Conservation (phyloP, 2,329 filamentous ascomycete genomes). For the Tolypocladium album region DNA sequence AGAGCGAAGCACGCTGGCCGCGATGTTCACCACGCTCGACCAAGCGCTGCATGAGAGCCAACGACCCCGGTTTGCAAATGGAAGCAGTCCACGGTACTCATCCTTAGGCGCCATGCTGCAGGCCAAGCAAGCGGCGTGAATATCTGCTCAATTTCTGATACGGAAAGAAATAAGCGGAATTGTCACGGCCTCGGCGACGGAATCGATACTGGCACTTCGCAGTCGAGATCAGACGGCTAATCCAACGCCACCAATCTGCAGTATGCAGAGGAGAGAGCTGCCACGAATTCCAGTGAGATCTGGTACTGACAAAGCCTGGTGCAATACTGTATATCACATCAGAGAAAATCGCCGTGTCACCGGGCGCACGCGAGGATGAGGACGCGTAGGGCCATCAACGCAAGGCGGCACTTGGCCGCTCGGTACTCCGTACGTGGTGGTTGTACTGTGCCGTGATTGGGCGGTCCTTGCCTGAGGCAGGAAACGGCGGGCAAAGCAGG, state of each 20-base stretch:
- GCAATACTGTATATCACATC: not conserved
- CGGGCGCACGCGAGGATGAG: not conserved
- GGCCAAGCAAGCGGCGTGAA: not conserved
- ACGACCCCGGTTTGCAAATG: not conserved
- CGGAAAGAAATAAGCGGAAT: not conserved
- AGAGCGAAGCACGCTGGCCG: not conserved
- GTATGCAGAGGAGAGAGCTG: not conserved
- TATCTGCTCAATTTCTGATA: not conserved
- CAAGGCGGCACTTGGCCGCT: not conserved
- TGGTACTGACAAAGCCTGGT: not conserved
- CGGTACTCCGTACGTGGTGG: not conserved
- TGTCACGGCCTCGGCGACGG: too few species aligned
- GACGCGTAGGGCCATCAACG: not conserved
- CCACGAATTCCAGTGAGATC: not conserved
- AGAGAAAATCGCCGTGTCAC: not conserved
- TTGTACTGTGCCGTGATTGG: not conserved
- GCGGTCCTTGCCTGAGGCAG: slow-evolving; percentile 10
- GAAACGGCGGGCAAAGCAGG: slow-evolving; percentile 4
- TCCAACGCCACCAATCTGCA: not conserved
- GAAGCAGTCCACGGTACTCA: not conserved
- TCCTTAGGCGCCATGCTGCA: too few species aligned
- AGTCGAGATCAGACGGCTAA: not conserved
- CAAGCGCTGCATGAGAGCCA: not conserved
- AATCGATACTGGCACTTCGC: not conserved
- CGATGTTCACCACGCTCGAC: not conserved